Conservation (phyloP, 1,139 yeast genomes). For the Geotrichum restrictum region DNA sequence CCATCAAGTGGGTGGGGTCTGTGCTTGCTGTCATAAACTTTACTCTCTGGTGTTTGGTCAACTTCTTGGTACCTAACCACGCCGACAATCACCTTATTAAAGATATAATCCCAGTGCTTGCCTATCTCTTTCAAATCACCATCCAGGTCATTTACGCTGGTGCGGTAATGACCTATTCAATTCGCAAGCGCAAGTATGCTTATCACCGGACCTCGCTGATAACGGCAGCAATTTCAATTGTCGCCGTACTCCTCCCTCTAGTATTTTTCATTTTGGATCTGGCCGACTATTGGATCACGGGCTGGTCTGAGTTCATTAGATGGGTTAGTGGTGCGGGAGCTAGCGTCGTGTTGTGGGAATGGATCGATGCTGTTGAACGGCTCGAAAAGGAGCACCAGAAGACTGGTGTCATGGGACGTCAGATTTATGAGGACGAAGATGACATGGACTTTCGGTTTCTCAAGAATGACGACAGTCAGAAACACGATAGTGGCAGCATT, state of each 20-base stretch:
- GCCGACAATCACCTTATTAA: constrained; percentile 40
- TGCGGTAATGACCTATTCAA: constrained; percentile 56
- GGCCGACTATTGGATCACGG: constrained; percentile 66
- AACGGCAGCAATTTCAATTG: constrained; percentile 54
- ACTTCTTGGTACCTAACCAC: constrained; percentile 32
- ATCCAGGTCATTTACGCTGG: constrained; percentile 69
- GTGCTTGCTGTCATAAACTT: constrained; percentile 46
- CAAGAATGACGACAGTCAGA: background rate
- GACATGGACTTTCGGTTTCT: constrained; percentile 10
- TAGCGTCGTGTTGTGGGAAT: constrained; percentile 81
- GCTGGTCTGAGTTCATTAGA: constrained; percentile 70
- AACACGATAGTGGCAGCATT: background rate
- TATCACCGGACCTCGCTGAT: constrained; percentile 50
- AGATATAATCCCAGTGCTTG: constrained; percentile 63
- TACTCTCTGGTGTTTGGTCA: constrained; percentile 24
- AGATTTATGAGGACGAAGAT: constrained; percentile 65
- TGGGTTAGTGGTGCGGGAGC: constrained; percentile 49
- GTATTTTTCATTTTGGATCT: constrained; percentile 77
- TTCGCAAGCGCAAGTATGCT: constrained; percentile 55
- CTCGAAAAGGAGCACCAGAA: constrained; percentile 65
- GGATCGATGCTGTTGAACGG: constrained; percentile 70
- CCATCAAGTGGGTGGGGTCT: constrained; percentile 60
- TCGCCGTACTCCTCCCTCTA: constrained; percentile 62
- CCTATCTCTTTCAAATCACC: constrained; percentile 69
- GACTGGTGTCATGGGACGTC: constrained; percentile 75